Percentiles rank a stretch among this genome's conserved stretches.
Conservation (phyloP, 2,329 filamentous ascomycete genomes). For the Hortaea werneckii region DNA sequence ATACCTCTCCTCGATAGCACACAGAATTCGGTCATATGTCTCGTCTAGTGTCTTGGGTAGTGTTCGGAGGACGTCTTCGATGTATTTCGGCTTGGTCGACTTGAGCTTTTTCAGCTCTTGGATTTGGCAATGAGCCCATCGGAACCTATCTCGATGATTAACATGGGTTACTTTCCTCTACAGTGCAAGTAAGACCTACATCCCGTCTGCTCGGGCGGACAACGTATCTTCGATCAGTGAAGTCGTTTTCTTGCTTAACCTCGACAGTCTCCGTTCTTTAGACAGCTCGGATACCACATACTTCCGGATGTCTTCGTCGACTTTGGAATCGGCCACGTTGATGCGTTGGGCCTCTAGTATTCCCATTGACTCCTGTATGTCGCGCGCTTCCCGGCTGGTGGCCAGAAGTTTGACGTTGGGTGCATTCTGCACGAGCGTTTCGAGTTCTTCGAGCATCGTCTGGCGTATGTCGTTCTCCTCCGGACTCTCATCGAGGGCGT, state of each 20-base stretch:
- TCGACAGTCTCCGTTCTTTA: conserved; percentile 7
- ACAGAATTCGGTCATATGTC: conserved; percentile 18
- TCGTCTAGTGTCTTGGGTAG: conserved; percentile 16
- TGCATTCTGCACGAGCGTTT: conserved; percentile 7
- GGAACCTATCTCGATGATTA: conserved; percentile 12
- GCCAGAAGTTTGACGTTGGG: conserved; percentile 10
- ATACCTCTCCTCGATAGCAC: conserved; percentile 6
- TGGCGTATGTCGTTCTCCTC: conserved; percentile 10
- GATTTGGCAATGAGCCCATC: conserved; percentile 19
- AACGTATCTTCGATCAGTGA: conserved; percentile 12
- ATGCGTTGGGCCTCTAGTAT: conserved; percentile 4
- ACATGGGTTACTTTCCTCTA: too few relatives aligned
- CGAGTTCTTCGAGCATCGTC: conserved; percentile 6
- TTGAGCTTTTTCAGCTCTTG: conserved; percentile 14
- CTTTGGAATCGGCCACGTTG: conserved; percentile 1
- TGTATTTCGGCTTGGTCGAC: conserved; percentile 8
- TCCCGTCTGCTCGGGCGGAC: conserved; percentile 13
- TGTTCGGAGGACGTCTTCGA: conserved; percentile 8
- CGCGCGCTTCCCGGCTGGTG: conserved; percentile 13
- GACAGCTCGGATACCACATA: conserved; percentile 10
- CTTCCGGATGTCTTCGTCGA: conserved; percentile 10
- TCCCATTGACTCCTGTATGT: conserved; percentile 11
- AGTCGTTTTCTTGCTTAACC: conserved; percentile 6
- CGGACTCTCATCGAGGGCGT: conserved; percentile 27
- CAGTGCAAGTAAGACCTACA: conserved; percentile 8